Conservation (phyloP, 768 basidiomycete genomes). For the Tylopilus cervinicoccineus region DNA sequence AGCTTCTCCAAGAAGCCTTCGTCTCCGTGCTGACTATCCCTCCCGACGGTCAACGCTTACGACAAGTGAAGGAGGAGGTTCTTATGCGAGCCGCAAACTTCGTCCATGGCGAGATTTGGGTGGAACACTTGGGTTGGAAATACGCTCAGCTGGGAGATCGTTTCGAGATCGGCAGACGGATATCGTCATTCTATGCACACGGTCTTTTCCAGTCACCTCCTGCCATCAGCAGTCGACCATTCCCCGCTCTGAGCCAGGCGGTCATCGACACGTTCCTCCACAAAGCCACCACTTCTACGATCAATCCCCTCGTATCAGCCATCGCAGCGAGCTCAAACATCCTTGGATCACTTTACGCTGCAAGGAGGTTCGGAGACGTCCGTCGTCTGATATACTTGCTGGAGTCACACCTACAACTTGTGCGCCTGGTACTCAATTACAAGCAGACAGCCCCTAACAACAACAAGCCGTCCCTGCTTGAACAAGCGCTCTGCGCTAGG, state of each 20-base stretch:
- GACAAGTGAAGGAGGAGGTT: slow-evolving; percentile 80
- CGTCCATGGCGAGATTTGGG: slow-evolving; percentile 86
- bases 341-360: slow-evolving; percentile 53
- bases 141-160: slow-evolving; percentile 77
- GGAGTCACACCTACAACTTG: slow-evolving; percentile 60
- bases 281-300: slow-evolving; percentile 73
- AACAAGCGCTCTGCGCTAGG: slow-evolving; percentile 69
- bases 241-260: slow-evolving; percentile 54
- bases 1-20: slow-evolving; percentile 71
- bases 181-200: slow-evolving; percentile 62
- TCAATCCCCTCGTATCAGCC: slow-evolving; percentile 73
- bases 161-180: slow-evolving; percentile 73
- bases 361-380: slow-evolving; percentile 68
- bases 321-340: slow-evolving; percentile 61
- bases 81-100: slow-evolving; percentile 73
- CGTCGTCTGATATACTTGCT: slow-evolving; percentile 65
- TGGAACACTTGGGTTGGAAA: slow-evolving; percentile 82
- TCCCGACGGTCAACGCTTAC: slow-evolving; percentile 55
- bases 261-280: slow-evolving; percentile 69
- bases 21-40: slow-evolving; percentile 44
- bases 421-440: slow-evolving; percentile 57
- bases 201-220: slow-evolving; percentile 64
- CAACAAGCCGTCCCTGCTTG: slow-evolving; percentile 60
- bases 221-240: slow-evolving; percentile 50
- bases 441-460: slow-evolving; percentile 49